Percentiles rank a stretch among this genome's conserved stretches.
These are phyloP conservation scores for Tetracentron sinense DNA, from an alignment of 164 flowering plant genomes.

Conservation along the genomic window DNA sequence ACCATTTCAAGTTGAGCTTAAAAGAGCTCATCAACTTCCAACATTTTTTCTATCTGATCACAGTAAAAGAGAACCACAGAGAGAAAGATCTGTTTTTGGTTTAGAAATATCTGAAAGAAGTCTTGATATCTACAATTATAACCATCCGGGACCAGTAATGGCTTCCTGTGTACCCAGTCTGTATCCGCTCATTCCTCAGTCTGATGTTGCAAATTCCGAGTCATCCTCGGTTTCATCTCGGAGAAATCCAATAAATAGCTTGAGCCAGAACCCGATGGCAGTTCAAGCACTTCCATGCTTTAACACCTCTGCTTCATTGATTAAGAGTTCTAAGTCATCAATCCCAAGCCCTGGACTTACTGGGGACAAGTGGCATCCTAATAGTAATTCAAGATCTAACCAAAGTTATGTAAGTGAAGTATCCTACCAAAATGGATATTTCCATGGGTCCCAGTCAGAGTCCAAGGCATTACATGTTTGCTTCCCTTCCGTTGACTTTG, in stretches of 20 bases:
- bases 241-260: constrained; percentile 20
- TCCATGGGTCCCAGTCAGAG: constrained; percentile 14
- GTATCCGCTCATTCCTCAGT: constrained; percentile 13
- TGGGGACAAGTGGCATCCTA: constrained; percentile 19
- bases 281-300: constrained; percentile 24
- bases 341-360: constrained; percentile 11
- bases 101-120: constrained; percentile 33
- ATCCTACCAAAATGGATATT: constrained; percentile 20
- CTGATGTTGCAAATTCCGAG: constrained; percentile 16
- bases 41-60: constrained; percentile 20
- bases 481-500: constrained; percentile 26
- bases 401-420: constrained; percentile 20
- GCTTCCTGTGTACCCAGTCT: constrained; percentile 15
- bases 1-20: constrained; percentile 24
- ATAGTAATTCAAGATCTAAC: constrained; percentile 12
- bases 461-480: constrained; percentile 19
- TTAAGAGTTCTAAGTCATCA: constrained; percentile 14
- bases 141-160: constrained; percentile 12
- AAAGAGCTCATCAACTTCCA: constrained; percentile 21
- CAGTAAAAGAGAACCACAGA: constrained; percentile 17
- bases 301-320: constrained; percentile 11
- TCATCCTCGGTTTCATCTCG: constrained; percentile 27
- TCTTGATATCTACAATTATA: constrained; percentile 12
- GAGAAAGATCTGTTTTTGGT: constrained; percentile 33
- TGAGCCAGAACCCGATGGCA: constrained; percentile 17